phyloP scores from a whole-genome alignment of 805 yeast genomes.

The Candida lessepsii region DNA sequence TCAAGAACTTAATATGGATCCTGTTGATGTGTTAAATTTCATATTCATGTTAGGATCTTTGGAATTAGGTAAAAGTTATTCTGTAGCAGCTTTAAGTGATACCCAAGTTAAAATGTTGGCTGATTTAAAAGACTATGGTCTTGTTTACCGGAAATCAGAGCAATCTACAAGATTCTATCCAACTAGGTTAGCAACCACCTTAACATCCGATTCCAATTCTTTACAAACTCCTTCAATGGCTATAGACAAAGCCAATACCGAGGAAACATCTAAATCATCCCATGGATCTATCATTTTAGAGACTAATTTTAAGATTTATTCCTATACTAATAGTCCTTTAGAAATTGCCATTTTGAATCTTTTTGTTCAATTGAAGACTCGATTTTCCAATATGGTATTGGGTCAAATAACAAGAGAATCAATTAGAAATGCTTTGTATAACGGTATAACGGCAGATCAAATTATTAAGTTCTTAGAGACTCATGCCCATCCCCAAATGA shows the following conservation, averaged over 20 bases:
- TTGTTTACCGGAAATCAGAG: conserved; percentile 64
- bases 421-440: conserved; percentile 73
- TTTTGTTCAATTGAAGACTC: conserved; percentile 78
- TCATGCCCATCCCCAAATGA: conserved; percentile 94
- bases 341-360: conserved; percentile 90
- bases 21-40: conserved; percentile 92
- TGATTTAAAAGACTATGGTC: conserved; percentile 87
- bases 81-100: conserved; percentile 63
- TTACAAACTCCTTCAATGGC: conserved; percentile 73
- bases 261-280: conserved; percentile 40
- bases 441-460: conserved; percentile 95
- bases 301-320: conserved; percentile 89
- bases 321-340: conserved; percentile 89
- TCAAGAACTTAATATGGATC: conserved; percentile 84
- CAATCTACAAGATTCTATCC: conserved; percentile 75
- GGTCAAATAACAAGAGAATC: conserved; percentile 94
- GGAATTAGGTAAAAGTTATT: conserved; percentile 86
- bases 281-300: conserved; percentile 82
- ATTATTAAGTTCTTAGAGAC: conserved; percentile 83
- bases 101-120: conserved; percentile 86
- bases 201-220: conserved; percentile 79
- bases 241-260: conserved; percentile 56
- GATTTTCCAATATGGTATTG: conserved; percentile 89
- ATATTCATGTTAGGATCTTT: conserved; percentile 90
- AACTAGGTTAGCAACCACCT: conserved; percentile 82